These are phyloP conservation scores for Penicillium concentricum DNA, from an alignment of 2,329 filamentous ascomycete species.

Conservation along the genomic window DNA sequence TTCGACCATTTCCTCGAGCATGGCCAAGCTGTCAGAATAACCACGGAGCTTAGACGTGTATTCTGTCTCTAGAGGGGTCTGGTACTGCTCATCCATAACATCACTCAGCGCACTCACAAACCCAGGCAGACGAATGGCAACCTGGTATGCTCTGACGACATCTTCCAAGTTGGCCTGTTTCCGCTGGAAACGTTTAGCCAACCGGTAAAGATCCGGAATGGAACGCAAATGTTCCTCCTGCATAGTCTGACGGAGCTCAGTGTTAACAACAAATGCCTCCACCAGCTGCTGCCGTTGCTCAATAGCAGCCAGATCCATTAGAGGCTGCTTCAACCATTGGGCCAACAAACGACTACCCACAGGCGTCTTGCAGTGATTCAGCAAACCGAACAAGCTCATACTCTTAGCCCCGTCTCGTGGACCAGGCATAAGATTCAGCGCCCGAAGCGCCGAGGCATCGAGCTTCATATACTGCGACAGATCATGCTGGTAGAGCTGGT, in stretches of 20 bases:
- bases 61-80: constrained; percentile 77
- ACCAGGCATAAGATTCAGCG: constrained; percentile 95
- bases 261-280: constrained; percentile 90
- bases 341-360: constrained; percentile 84
- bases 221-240: constrained; percentile 93
- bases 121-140: constrained; percentile 84
- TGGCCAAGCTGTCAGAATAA: constrained; percentile 74
- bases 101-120: constrained; percentile 86
- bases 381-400: constrained; percentile 90
- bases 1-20: constrained; percentile 96
- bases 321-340: constrained; percentile 95
- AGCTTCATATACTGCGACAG: constrained; percentile 97
- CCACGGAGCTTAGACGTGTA: constrained; percentile 82
- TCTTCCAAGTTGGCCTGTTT: constrained; percentile 90
- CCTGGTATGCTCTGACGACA: constrained; percentile 92
- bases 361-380: constrained; percentile 97
- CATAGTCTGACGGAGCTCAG: constrained; percentile 89
- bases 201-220: constrained; percentile 88
- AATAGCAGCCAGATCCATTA: constrained; percentile 89
- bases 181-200: constrained; percentile 92
- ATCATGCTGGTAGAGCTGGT: constrained; percentile 95
- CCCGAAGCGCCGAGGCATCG: constrained; percentile 89
- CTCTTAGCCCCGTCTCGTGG: constrained; percentile 92
- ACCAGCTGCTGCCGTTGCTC: constrained; percentile 90
- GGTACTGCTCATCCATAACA: constrained; percentile 94